Base-by-base conservation (phyloP, 2,329 filamentous ascomycete species). In the Microcyclospora pomicola region DNA sequence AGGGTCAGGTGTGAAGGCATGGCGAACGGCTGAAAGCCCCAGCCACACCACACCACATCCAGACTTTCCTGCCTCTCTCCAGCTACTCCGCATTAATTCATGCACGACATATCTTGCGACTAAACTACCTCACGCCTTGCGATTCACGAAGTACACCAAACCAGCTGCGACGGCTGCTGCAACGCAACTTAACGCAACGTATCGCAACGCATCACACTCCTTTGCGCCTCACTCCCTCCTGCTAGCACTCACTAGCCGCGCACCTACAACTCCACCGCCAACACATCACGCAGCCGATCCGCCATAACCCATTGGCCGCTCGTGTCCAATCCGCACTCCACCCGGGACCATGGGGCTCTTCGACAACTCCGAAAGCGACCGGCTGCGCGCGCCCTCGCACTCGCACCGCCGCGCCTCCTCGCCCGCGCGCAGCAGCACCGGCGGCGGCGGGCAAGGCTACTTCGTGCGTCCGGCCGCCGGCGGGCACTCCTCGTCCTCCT, bases 331-430 rank as follows among this genome's bases (percentile, higher is more conserved):
- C 19, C 19, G 19, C 4, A 24, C 7, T 24, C 5, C 19, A 24
- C 5, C 19, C 4, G 19, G 19, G 7, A 48, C 31, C 33, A 57
- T 57, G 54, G 52, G 53, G 37, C 49, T 58, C 42, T 53, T 56
- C 43, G 54, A 53, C 46, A 46, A 51, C 43, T 47, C 44, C 40
- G 44, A 51, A 34, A 35, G 40, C 41, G 48, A 51, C 27, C 45
- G 40, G 19, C 35, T 35, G 19, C 45, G 39, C 27, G 36, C 38
- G 11, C 27, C 31, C 36, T 31, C 36, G 9, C 30, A 38, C 30
- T 41, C 42, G 32, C 27, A 40, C 39, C n/a, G 36, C 37, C 33
- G 32, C 33, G 33, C 34, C 42, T 42, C 42, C 11, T 52, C 50
- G 5, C 49, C 45, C 33, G 44, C 46, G 12, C 42, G 41, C 34